Base-by-base conservation (phyloP, 2,329 filamentous ascomycete genomes). In the Arthrobotrys sinensis region DNA sequence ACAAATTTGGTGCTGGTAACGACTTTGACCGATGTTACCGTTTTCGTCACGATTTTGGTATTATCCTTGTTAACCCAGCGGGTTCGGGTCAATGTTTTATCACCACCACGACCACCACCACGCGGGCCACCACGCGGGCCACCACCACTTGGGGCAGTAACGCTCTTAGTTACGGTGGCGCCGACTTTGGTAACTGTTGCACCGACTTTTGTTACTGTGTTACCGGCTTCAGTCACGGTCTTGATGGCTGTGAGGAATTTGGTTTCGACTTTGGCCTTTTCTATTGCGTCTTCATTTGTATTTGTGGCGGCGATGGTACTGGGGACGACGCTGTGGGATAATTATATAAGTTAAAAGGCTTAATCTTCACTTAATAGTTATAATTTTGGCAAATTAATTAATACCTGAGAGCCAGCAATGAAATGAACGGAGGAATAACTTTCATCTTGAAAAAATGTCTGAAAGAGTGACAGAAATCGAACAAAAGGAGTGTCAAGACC, bases 391-490 rank as follows among this genome's bases (percentile, higher is more conserved):
- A 14, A 28, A 12, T 10, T 50, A 50, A 24, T 48, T 1, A 10
- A 24, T 28, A 60, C 53, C 53, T 60, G 11, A 60, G 16, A 2
- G 53, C 53, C 36, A 60, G 19, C 53, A 60, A 10, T 14, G 53
- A 60, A 24, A 60, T 24, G 4, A 60, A 40, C 8, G 53, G 36
- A 24, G 53, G 14, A 28, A 43, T 6, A 43, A 60, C 53, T 19
- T 60, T 60, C 53, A 60, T 60, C 3, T 43, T 60, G 53, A 43
- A 60, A 21, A 24, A 60, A 57, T 38, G 14, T 19, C 10, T 19
- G 7, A 38, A 53, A 53, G n/a, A 34, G 14, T 10, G 24, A 60
- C 14, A 40, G 36, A 24, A 57, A 19, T 11, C 19, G 16, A 14
- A 53, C 10, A 11, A 60, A 40, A 24, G 2, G 36, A 40, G 19